Evolutionary conservation across 106 monocot genomes (phyloP).

Genomic region (Dioscorea zingiberensis): DNA sequence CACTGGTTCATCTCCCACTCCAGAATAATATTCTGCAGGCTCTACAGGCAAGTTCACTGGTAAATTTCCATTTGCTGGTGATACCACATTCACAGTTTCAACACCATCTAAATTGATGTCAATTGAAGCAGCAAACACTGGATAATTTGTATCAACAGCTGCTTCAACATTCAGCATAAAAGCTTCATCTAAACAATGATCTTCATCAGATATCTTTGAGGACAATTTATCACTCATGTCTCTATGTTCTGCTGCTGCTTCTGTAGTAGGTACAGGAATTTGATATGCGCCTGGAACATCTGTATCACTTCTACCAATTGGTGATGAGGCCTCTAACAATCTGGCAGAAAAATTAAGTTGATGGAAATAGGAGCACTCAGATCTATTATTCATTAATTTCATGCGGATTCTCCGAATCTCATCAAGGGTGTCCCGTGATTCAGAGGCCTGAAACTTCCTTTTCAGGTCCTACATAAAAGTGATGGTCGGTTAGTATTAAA

Average conservation of each 20-base stretch:
- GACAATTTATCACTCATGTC: neutral
- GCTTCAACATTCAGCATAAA: slow-evolving; percentile 3
- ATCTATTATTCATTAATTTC: slow-evolving; percentile 7
- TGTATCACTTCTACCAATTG: neutral
- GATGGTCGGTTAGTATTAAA: too few species aligned
- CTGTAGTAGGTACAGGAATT: slow-evolving; percentile 1
- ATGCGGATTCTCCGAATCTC: slow-evolving; percentile 15
- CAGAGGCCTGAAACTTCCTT: slow-evolving; percentile 14
- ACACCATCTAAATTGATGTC: slow-evolving; percentile 3
- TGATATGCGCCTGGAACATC: neutral
- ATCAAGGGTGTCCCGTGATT: slow-evolving; percentile 11
- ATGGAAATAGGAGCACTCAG: neutral
- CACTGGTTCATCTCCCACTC: neutral
- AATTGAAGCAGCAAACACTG: neutral
- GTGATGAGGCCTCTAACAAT: neutral
- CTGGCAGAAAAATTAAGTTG: slow-evolving; percentile 8
- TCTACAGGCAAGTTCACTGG: neutral
- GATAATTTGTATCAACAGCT: slow-evolving; percentile 1
- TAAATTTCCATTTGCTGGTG: neutral
- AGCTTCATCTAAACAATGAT: slow-evolving; percentile 1
- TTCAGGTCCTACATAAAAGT: slow-evolving; percentile 19
- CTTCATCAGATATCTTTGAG: neutral
- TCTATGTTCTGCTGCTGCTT: neutral
- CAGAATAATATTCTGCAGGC: neutral
- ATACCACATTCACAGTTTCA: neutral